Evolutionary conservation across 2,329 filamentous ascomycete genomes (phyloP).

Genomic region (Pseudocercospora macadamiae): DNA sequence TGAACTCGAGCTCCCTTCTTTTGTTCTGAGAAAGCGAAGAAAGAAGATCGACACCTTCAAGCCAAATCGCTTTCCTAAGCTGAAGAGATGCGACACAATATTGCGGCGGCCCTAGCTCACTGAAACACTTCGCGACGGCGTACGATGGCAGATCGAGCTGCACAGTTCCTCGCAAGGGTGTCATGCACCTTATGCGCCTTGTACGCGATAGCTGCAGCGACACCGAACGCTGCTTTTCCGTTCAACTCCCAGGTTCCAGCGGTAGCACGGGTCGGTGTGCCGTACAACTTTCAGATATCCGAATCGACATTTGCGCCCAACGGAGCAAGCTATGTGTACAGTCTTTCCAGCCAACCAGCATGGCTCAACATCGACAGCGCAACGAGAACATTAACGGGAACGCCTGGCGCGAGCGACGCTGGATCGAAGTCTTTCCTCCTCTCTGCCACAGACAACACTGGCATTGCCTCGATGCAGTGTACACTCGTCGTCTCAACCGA

Average conservation of each 20-base stretch:
- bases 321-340: slow-evolving; percentile 63
- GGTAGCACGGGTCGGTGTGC: slow-evolving; percentile 68
- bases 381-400: slow-evolving; percentile 70
- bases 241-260: slow-evolving; percentile 84
- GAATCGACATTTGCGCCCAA: slow-evolving; percentile 71
- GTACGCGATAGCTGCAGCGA: slow-evolving; percentile 27
- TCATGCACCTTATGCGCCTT: slow-evolving; percentile 23
- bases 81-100: neutral
- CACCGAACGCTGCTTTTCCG: slow-evolving; percentile 62
- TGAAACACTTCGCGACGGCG: too few species aligned
- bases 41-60: neutral
- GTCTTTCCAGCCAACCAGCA: slow-evolving; percentile 64
- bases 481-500: slow-evolving; percentile 71
- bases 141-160: slow-evolving; percentile 7
- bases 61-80: too few species aligned
- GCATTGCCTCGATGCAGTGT: slow-evolving; percentile 65
- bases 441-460: slow-evolving; percentile 68
- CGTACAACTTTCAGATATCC: slow-evolving; percentile 73
- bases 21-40: slow-evolving; percentile 15
- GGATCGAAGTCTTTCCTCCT: slow-evolving; percentile 67
- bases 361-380: slow-evolving; percentile 75
- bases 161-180: slow-evolving; percentile 22
- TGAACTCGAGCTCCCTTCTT: slow-evolving; percentile 17
- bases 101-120: neutral
- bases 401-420: slow-evolving; percentile 60